Evolutionary conservation across 768 basidiomycete genomes (phyloP).

Genomic region (Pleurotus pulmonarius): DNA sequence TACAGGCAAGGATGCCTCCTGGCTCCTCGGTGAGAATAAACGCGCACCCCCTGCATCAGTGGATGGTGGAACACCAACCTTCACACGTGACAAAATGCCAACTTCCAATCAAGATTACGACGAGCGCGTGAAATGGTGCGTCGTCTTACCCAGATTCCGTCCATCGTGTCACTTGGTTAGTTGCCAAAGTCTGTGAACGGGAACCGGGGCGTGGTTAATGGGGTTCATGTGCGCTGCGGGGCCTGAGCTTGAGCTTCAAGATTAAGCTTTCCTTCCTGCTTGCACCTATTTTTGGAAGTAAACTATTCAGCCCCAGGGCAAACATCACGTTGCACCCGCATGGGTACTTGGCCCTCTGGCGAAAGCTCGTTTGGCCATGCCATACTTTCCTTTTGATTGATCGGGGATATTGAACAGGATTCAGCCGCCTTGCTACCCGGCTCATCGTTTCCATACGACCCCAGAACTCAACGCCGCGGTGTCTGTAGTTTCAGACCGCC

Average conservation of each 20-base stretch:
- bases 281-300: constrained; percentile 4
- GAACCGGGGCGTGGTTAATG: too few relatives aligned
- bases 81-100: background rate
- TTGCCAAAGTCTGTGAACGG: too few relatives aligned
- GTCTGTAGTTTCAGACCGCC: background rate
- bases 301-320: background rate
- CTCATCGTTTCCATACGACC: background rate
- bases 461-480: background rate
- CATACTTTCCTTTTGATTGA: background rate
- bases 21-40: constrained; percentile 2
- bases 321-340: background rate
- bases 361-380: background rate
- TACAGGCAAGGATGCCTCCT: constrained; percentile 47
- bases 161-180: too few relatives aligned
- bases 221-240: too few relatives aligned
- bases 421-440: too few relatives aligned
- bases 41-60: background rate
- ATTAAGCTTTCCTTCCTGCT: constrained; percentile 3
- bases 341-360: background rate
- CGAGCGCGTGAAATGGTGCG: background rate
- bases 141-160: too few relatives aligned
- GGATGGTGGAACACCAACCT: background rate
- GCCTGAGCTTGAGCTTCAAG: too few relatives aligned
- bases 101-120: background rate
- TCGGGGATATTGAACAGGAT: background rate